Base-by-base conservation (phyloP, 441 rosid species). In the Flueggea neowawraea region DNA sequence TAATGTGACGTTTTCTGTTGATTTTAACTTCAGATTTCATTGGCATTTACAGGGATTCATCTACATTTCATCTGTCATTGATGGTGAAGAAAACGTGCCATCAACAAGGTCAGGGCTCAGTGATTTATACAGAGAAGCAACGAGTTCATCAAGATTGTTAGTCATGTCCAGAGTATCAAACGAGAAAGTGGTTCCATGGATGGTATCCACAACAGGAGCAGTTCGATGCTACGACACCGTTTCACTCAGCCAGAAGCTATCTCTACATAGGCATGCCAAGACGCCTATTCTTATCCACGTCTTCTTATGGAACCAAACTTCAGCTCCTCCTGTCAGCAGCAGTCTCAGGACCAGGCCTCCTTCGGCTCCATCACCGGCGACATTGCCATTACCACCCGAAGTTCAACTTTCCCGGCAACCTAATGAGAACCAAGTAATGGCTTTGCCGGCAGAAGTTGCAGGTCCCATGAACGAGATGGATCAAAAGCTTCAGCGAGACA, bases 111-210 rank as follows among this genome's bases (percentile, higher is more conserved):
- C 99, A 4, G 91, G 95, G 10, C 87, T 94, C 13, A 73, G 68
- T 55, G 39, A 76, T 49, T 78, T 89, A 2, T 84, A 89, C 85
- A 85, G 61, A 56, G 95, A 90, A 72, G 89, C 97, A 14, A 55
- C 58, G 12, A 74, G 71, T 6, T 66, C 88, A 6, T 84, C 91
- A 6, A 87, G 62, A 75, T 75, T 86, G 51, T 78, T 94, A 5
- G 90, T 90, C 2, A 73, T 94, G 16, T 94, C 97, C 15, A 75
- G 99, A 68, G 81, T 90, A 0, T 86, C 95, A 4, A 83, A 75
- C 82, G 87, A 90, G 67, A 94, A 87, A 69, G 96, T 90, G 52
- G 82, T 94, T 51, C 99, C 99, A 5, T 94, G 99, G 99, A 90
- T 89, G 82, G 96, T 85, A 14, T 90, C 97, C 1, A 83, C 99